Evolutionary conservation across 2,329 filamentous ascomycete genomes (phyloP).

Genomic region (Fusarium xyrophilum): DNA sequence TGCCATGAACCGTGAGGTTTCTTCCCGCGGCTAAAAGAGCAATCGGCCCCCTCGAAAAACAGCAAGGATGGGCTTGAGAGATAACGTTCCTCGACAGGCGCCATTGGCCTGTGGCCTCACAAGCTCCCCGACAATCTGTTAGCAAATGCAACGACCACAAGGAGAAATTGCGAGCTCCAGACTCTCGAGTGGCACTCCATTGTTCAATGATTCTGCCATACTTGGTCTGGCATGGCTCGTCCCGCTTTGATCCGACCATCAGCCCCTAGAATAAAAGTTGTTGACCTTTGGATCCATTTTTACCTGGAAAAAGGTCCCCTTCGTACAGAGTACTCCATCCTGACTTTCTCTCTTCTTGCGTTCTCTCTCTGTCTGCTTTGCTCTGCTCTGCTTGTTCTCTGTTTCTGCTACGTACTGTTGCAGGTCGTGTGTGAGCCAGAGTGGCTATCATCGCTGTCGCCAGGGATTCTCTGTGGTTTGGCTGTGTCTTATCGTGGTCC

Average conservation of each 20-base stretch:
- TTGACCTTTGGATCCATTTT: slow-evolving; percentile 31
- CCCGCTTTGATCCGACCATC: slow-evolving; percentile 34
- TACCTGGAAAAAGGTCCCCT: slow-evolving; percentile 19
- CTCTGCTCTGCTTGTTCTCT: slow-evolving; percentile 11
- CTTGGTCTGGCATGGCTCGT: slow-evolving; percentile 28
- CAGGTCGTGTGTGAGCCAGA: slow-evolving; percentile 3
- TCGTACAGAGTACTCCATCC: slow-evolving; percentile 24
- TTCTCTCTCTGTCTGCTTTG: slow-evolving; percentile 10
- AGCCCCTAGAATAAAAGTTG: slow-evolving; percentile 25
- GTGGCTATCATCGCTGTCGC: not conserved
- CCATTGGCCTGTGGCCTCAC: not conserved
- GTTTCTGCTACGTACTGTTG: slow-evolving; percentile 20
- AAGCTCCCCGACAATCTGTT: slow-evolving; percentile 4
- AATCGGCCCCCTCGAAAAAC: slow-evolving; percentile 4
- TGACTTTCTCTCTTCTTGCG: slow-evolving; percentile 28
- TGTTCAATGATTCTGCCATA: slow-evolving; percentile 11
- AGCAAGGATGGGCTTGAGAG: slow-evolving; percentile 12
- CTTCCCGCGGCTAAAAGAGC: not conserved
- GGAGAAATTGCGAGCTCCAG: slow-evolving; percentile 5
- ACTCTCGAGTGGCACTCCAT: slow-evolving; percentile 4
- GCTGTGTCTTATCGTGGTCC: not conserved
- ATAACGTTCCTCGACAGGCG: not conserved
- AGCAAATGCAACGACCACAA: slow-evolving; percentile 2
- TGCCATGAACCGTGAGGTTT: not conserved
- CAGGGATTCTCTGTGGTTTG: slow-evolving; percentile 1